phyloP scores from a whole-genome alignment of 306 rosid genomes.

The Vigna unguiculata region DNA sequence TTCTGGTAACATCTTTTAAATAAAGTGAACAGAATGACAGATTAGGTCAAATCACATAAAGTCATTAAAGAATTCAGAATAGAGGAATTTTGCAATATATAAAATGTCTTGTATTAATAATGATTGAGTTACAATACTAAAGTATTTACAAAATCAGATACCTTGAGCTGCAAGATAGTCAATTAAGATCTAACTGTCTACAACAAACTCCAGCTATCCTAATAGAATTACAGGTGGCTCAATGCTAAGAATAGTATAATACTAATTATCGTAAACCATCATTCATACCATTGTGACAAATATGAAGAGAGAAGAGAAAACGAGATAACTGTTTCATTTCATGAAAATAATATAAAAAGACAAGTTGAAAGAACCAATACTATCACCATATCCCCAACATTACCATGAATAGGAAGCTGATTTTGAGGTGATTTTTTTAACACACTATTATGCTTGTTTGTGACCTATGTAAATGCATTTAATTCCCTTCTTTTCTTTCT shows the following conservation, averaged over 20 bases:
- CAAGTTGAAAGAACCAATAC: constrained; percentile 19
- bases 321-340: not conserved
- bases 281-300: not conserved
- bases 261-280: not conserved
- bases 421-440: not conserved
- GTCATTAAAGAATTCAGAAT: too few species aligned
- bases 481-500: constrained; percentile 7
- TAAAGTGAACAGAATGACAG: not conserved
- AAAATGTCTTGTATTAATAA: too few species aligned
- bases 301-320: not conserved
- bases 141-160: too few species aligned
- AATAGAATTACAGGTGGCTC: too few species aligned
- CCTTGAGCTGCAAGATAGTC: too few species aligned
- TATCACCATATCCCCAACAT: constrained; percentile 4
- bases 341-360: not conserved
- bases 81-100: too few species aligned
- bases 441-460: constrained; percentile 6
- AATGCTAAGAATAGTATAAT: too few species aligned
- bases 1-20: not conserved
- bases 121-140: too few species aligned
- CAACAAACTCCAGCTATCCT: too few species aligned
- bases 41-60: not conserved
- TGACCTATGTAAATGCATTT: not conserved
- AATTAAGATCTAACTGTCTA: too few species aligned
- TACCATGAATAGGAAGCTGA: constrained; percentile 7